Conservation (phyloP, 306 rosid species). For the Lathyrus tuberosus region DNA sequence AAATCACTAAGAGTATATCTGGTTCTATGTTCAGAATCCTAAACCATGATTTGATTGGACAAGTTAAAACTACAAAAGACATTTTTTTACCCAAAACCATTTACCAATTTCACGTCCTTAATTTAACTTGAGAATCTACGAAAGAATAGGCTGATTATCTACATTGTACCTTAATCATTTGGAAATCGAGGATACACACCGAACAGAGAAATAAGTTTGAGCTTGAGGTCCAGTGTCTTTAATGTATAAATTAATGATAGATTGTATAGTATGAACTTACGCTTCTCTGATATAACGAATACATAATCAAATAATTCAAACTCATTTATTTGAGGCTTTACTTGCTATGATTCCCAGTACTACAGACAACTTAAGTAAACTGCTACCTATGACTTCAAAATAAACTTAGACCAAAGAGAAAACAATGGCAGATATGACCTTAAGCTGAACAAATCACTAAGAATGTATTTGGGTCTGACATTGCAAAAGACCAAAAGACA, state of each 20-base stretch:
- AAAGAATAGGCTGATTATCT: constrained; percentile 17
- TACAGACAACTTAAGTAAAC: constrained; percentile 7
- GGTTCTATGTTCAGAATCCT: neutral
- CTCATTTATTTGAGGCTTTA: neutral
- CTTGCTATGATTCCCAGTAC: constrained; percentile 9
- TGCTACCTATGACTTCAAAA: constrained; percentile 24
- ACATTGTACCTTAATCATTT: neutral
- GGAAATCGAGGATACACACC: neutral
- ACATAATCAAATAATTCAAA: constrained; percentile 9
- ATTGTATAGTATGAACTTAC: neutral
- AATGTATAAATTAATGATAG: constrained; percentile 14
- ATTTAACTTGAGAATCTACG: constrained; percentile 2
- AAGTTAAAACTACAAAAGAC: neutral
- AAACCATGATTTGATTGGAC: neutral
- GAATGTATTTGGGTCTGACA: neutral
- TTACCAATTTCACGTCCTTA: neutral
- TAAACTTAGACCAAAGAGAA: constrained; percentile 21
- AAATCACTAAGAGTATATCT: neutral
- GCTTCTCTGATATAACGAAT: neutral
- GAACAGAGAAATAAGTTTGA: neutral
- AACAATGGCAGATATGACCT: neutral
- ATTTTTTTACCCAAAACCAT: neutral
- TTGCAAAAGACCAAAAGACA: no score
- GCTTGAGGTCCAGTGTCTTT: constrained; percentile 1
- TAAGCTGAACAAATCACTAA: constrained; percentile 7